phyloP scores from a whole-genome alignment of 345 rosid genomes.

The Populus pruinosa region DNA sequence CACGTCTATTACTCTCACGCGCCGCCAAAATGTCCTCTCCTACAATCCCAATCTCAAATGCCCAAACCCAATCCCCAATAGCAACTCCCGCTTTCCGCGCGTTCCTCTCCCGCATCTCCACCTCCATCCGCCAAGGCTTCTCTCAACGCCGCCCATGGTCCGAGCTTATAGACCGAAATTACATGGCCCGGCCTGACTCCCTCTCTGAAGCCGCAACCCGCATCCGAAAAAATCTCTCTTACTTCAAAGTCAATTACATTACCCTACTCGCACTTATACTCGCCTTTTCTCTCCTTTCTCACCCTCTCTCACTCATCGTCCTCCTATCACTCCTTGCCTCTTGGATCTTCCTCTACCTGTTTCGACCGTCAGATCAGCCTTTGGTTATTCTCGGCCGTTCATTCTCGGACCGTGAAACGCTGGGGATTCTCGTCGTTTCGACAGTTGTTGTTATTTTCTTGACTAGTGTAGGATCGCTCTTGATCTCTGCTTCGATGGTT shows the following conservation, averaged over 20 bases:
- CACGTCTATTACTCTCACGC: slow-evolving; percentile 19
- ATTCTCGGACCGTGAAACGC: slow-evolving; percentile 72
- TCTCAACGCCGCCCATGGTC: slow-evolving; percentile 82
- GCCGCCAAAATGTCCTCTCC: slow-evolving; percentile 49
- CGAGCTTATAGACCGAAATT: slow-evolving; percentile 61
- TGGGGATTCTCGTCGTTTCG: slow-evolving; percentile 46
- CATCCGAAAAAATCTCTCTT: slow-evolving; percentile 56
- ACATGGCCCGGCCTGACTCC: slow-evolving; percentile 58
- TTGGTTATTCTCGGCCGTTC: slow-evolving; percentile 60
- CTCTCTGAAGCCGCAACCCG: slow-evolving; percentile 66
- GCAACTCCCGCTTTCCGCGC: slow-evolving; percentile 71
- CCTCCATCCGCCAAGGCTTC: slow-evolving; percentile 64
- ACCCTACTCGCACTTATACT: slow-evolving; percentile 56
- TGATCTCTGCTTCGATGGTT: slow-evolving; percentile 63
- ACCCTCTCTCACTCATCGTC: slow-evolving; percentile 74
- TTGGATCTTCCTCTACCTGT: slow-evolving; percentile 68
- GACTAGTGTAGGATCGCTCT: slow-evolving; percentile 73
- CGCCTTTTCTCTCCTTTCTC: slow-evolving; percentile 63
- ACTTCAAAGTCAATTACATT: slow-evolving; percentile 72
- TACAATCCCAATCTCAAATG: slow-evolving; percentile 52
- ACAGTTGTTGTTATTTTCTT: slow-evolving; percentile 66
- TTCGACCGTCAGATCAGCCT: slow-evolving; percentile 79
- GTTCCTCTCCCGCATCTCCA: slow-evolving; percentile 63
- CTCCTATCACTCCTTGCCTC: slow-evolving; percentile 54
- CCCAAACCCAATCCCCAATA: slow-evolving; percentile 52